Conservation (phyloP, 305 asterid genomes). For the Plantago coronopus region DNA sequence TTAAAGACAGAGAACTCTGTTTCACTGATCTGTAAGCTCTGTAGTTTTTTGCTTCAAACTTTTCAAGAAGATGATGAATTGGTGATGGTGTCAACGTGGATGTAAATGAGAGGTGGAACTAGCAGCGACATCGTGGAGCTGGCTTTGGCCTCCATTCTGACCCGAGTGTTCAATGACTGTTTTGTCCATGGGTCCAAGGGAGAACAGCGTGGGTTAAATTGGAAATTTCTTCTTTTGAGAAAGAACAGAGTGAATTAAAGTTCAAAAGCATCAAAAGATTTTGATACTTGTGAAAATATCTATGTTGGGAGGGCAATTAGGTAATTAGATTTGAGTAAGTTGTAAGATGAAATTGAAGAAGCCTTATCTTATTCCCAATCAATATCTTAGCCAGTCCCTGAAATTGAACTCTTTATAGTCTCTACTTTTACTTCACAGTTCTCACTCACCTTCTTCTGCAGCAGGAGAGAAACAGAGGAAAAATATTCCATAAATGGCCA, state of each 20-base stretch:
- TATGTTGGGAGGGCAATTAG: too few relatives aligned
- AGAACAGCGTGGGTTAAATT: too few relatives aligned
- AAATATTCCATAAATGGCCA: slow-evolving; percentile 36
- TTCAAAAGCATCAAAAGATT: too few relatives aligned
- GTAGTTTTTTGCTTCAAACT: neutral
- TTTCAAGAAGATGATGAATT: neutral
- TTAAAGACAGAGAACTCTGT: neutral
- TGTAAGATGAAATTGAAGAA: too few relatives aligned
- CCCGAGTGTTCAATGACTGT: neutral
- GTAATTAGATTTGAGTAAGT: too few relatives aligned
- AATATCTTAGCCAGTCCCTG: too few relatives aligned
- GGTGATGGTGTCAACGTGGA: slow-evolving; percentile 5
- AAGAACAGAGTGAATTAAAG: too few relatives aligned
- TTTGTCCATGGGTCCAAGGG: neutral
- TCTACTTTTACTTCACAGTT: neutral
- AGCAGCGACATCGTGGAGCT: slow-evolving; percentile 10
- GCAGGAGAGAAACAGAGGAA: neutral
- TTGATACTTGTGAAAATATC: too few relatives aligned
- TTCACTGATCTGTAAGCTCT: neutral
- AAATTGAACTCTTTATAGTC: too few relatives aligned
- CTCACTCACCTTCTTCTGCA: neutral
- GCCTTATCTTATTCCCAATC: too few relatives aligned
- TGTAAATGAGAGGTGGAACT: slow-evolving; percentile 20
- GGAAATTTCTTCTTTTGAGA: too few relatives aligned
- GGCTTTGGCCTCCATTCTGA: neutral